phyloP scores from a whole-genome alignment of 2,329 filamentous ascomycete genomes.

The Sporothrix luriei region DNA sequence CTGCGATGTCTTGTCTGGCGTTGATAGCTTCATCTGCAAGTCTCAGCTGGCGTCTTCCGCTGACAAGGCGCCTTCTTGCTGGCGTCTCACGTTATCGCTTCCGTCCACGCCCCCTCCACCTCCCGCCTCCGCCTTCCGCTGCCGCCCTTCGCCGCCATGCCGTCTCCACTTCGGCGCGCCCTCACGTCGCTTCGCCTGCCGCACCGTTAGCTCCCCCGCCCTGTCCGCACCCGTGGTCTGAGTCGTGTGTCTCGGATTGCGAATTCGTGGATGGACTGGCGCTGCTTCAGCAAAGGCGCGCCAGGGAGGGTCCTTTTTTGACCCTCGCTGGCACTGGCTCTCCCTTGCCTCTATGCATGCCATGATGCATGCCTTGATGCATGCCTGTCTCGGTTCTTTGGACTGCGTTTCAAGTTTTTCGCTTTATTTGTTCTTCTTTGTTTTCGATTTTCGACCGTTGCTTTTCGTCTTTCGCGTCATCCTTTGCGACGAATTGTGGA shows the following conservation, averaged over 20 bases:
- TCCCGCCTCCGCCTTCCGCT: background rate
- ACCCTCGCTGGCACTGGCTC: background rate
- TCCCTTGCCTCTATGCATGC: constrained; percentile 23
- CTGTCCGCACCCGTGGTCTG: constrained; percentile 24
- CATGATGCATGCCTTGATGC: constrained; percentile 14
- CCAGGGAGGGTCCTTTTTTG: background rate
- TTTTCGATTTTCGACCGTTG: background rate
- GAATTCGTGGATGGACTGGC: background rate
- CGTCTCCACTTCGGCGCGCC: background rate
- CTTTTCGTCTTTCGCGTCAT: background rate
- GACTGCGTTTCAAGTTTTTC: background rate
- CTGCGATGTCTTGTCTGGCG: background rate
- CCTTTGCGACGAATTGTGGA: constrained; percentile 34
- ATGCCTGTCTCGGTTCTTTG: constrained; percentile 19
- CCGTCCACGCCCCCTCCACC: constrained; percentile 1
- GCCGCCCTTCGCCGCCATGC: background rate
- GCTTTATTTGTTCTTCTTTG: too few relatives aligned
- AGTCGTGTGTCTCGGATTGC: constrained; percentile 28
- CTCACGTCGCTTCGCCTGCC: constrained; percentile 1
- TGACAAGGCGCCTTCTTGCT: background rate
- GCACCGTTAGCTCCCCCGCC: background rate
- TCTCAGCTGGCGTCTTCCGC: constrained; percentile 10
- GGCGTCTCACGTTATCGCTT: background rate
- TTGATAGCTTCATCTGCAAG: background rate
- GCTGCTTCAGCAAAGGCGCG: background rate